Conservation (phyloP, 768 basidiomycete species). For the Rhodotorula babjevae region DNA sequence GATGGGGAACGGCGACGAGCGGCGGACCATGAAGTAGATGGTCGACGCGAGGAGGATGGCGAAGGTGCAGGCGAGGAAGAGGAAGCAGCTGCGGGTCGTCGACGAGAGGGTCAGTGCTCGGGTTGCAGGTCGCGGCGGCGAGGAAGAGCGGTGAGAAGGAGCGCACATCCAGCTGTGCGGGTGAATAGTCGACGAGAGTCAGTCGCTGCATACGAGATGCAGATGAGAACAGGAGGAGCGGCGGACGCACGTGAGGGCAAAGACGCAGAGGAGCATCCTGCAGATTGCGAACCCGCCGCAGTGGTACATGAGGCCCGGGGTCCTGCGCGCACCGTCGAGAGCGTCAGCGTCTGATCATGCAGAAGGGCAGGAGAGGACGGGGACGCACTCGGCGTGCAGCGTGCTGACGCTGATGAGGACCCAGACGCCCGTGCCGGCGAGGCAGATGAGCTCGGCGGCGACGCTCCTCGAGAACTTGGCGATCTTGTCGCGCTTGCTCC, state of each 20-base stretch:
- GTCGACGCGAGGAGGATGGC: conserved; percentile 24
- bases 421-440: conserved; percentile 21
- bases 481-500: conserved; percentile 12
- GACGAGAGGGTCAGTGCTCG: neutral
- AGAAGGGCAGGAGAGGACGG: too few relatives aligned
- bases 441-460: conserved; percentile 8
- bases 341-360: too few relatives aligned
- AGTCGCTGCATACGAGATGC: too few relatives aligned
- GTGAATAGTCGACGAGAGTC: too few relatives aligned
- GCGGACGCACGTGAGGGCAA: conserved; percentile 19
- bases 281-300: conserved; percentile 31
- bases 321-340: conserved; percentile 4
- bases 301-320: conserved; percentile 29
- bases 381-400: conserved; percentile 28
- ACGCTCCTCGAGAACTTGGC: conserved; percentile 25
- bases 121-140: neutral
- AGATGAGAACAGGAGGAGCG: too few relatives aligned
- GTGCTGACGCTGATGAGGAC: conserved; percentile 13
- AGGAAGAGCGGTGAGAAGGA: neutral
- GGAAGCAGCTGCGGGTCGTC: conserved; percentile 12
- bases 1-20: conserved; percentile 20
- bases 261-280: conserved; percentile 23
- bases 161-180: conserved; percentile 3
- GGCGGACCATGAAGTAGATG: conserved; percentile 31
- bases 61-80: conserved; percentile 20